Evolutionary conservation across 2,329 filamentous ascomycete genomes (phyloP).

Genomic region (Aspergillus brasiliensis): DNA sequence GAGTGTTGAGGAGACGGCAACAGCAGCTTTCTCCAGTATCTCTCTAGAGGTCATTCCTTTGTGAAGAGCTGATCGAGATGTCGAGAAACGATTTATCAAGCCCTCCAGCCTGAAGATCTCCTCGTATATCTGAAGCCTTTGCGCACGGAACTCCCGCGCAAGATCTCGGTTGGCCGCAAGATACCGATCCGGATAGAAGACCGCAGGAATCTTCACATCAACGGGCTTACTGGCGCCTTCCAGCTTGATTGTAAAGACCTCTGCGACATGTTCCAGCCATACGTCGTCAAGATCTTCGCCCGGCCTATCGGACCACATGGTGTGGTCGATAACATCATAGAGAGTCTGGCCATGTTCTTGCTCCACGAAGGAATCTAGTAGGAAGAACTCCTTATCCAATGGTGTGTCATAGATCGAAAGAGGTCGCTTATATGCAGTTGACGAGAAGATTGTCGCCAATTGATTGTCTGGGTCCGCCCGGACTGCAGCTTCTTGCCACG

Average conservation of each 20-base stretch:
- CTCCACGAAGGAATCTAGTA: conserved; percentile 43
- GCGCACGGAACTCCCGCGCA: conserved; percentile 50
- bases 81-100: conserved; percentile 34
- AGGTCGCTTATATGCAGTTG: conserved; percentile 45
- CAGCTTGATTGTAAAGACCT: conserved; percentile 57
- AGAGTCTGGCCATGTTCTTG: conserved; percentile 46
- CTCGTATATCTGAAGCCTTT: conserved; percentile 36
- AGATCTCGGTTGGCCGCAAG: conserved; percentile 53
- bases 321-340: conserved; percentile 57
- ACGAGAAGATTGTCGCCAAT: conserved; percentile 50
- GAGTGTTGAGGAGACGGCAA: conserved; percentile 30
- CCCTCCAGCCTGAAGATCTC: conserved; percentile 36
- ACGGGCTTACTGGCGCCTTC: conserved; percentile 40
- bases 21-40: conserved; percentile 40
- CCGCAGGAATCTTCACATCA: conserved; percentile 55
- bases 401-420: conserved; percentile 31
- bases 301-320: conserved; percentile 50
- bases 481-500: conserved; percentile 52
- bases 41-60: conserved; percentile 30
- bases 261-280: conserved; percentile 53
- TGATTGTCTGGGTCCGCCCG: conserved; percentile 44
- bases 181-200: conserved; percentile 63
- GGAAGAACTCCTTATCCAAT: conserved; percentile 41
- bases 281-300: conserved; percentile 46
- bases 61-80: conserved; percentile 20